These are phyloP conservation scores for Evernia prunastri DNA, from an alignment of 495 filamentous ascomycete genomes.

Conservation along the genomic window DNA sequence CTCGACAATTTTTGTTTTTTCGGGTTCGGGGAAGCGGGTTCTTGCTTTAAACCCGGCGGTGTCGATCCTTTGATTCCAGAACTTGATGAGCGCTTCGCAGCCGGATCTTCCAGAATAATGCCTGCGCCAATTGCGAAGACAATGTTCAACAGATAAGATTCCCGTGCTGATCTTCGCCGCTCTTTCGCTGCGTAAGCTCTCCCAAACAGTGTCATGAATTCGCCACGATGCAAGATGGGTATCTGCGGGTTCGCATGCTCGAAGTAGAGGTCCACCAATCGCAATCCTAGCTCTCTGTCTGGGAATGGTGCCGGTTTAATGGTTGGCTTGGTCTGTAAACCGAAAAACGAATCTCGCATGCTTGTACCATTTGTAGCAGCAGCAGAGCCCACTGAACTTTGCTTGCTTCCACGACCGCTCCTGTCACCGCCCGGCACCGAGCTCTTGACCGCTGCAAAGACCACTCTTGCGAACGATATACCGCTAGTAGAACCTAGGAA, in stretches of 20 bases:
- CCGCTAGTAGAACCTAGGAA: slow-evolving; percentile 83
- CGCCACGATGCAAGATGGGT: slow-evolving; percentile 78
- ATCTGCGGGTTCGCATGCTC: slow-evolving; percentile 95
- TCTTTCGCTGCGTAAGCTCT: slow-evolving; percentile 64
- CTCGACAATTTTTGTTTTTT: slow-evolving; percentile 49
- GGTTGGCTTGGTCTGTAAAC: slow-evolving; percentile 79
- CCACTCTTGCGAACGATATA: slow-evolving; percentile 89
- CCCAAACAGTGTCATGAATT: slow-evolving; percentile 81
- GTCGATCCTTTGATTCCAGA: slow-evolving; percentile 33
- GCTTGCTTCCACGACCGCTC: slow-evolving; percentile 43
- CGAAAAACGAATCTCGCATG: slow-evolving; percentile 94
- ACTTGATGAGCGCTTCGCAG: slow-evolving; percentile 35
- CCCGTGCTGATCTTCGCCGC: slow-evolving; percentile 66
- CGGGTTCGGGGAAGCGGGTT: slow-evolving; percentile 36
- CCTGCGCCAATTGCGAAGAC: slow-evolving; percentile 96
- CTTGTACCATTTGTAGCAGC: slow-evolving; percentile 49
- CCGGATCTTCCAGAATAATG: slow-evolving; percentile 72
- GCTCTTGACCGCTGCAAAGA: slow-evolving; percentile 89
- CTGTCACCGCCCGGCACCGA: slow-evolving; percentile 53
- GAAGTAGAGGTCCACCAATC: slow-evolving; percentile 79
- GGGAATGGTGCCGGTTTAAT: slow-evolving; percentile 85
- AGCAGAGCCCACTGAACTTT: slow-evolving; percentile 42
- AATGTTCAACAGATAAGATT: slow-evolving; percentile 90
- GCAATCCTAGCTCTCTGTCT: slow-evolving; percentile 60
- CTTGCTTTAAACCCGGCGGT: slow-evolving; percentile 33